phyloP scores from a whole-genome alignment of 1,139 yeast species.

The Taphrina communis region DNA sequence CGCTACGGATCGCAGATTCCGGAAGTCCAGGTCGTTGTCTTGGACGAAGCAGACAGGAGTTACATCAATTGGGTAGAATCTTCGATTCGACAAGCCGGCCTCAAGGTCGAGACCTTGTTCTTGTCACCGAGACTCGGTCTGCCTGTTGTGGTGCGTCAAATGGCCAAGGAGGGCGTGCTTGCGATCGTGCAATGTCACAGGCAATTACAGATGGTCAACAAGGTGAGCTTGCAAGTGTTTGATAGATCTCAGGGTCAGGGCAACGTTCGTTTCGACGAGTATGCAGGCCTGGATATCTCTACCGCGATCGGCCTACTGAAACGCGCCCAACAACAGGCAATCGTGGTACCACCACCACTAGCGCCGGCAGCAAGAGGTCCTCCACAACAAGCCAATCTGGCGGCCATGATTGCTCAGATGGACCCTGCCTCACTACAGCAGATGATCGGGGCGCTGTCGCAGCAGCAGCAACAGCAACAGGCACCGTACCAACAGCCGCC shows the following conservation, averaged over 20 bases:
- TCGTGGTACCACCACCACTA: background rate
- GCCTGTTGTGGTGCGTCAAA: conserved; percentile 67
- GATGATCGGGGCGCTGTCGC: conserved; percentile 49
- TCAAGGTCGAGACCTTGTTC: conserved; percentile 59
- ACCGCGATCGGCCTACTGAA: conserved; percentile 63
- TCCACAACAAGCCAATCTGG: conserved; percentile 46
- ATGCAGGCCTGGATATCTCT: conserved; percentile 67
- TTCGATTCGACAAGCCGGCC: conserved; percentile 60
- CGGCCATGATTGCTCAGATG: conserved; percentile 48
- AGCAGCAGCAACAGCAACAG: conserved; percentile 46
- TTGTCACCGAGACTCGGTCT: conserved; percentile 61
- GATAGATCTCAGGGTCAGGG: conserved; percentile 70
- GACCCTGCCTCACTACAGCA: conserved; percentile 51
- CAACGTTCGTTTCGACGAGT: conserved; percentile 75
- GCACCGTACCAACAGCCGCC: conserved; percentile 7
- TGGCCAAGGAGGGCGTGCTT: conserved; percentile 79
- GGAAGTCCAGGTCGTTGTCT: conserved; percentile 70
- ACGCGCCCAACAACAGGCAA: conserved; percentile 48
- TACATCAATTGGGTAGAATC: conserved; percentile 65
- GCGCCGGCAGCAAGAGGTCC: conserved; percentile 28
- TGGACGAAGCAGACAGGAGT: conserved; percentile 63
- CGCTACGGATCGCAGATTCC: conserved; percentile 51
- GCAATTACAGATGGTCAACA: conserved; percentile 52
- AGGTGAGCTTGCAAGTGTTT: conserved; percentile 74
- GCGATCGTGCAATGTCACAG: conserved; percentile 73